Base-by-base conservation (phyloP, 495 filamentous ascomycete genomes). In the Aspergillus leporis region DNA sequence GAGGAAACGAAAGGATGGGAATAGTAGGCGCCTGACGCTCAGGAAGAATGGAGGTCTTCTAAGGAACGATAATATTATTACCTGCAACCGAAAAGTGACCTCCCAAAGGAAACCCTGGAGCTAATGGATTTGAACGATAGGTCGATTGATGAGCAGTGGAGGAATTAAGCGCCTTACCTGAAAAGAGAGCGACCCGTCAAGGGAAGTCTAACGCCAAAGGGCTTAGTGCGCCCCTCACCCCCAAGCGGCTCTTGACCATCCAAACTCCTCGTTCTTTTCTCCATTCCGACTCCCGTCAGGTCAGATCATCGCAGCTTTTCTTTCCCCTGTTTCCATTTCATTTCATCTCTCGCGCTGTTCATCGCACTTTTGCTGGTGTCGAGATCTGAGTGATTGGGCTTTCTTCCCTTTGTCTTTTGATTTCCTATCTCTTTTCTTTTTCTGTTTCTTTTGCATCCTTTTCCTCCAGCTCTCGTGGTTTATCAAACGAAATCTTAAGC, bases 201-300 rank as follows among this genome's bases (percentile, higher is more conserved):
- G 21, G 53, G 52, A 22, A 59, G 51, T 41, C 72, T 76, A 77
- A 70, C 62, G 63, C 60, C 46, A 45, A 55, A n/a, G 32, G 48
- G 63, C 31, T 66, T 72, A 73, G 71, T 58, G 65, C 48, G 61
- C 61, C 63, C 58, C 60, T 63, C 68, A 64, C 72, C 66, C n/a
- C 65, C 66, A 67, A 70, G 73, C 73, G 71, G 73, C 74, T 78
- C 67, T 72, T 65, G 67, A 53, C 59, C 61, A 48, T 58, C 68
- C 69, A 66, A 66, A 66, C 64, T 65, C 64, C 67, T 70, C 63
- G 51, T 58, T 61, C 48, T 62, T 49, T 60, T 58, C 54, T 58
- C 50, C 49, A 58, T 51, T 43, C 56, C 54, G 53, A 40, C 63
- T 61, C 59, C 61, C 56, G 53, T 65, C 63, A 58, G 52, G 51